Percentiles rank a stretch among this genome's conserved stretches.
phyloP scores from a whole-genome alignment of 306 rosid genomes.

The Cyamopsis tetragonoloba region DNA sequence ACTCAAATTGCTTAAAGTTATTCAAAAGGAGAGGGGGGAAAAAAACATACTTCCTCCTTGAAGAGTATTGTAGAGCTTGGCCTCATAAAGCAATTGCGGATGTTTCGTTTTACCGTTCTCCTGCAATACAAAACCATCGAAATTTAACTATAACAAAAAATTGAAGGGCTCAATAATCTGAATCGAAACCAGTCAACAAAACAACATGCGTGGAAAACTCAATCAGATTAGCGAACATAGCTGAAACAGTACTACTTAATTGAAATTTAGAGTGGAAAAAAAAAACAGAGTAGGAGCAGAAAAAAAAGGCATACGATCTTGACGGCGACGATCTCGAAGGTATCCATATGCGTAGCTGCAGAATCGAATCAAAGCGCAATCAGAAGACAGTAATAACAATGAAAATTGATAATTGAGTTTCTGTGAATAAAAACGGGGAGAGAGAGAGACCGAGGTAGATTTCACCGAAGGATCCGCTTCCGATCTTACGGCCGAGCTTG shows the following conservation, averaged over 20 bases:
- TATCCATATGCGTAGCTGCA: conserved; percentile 81
- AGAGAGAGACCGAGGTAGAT: conserved; percentile 66
- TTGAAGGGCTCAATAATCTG: neutral
- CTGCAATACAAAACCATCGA: conserved; percentile 39
- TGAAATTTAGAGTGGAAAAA: no score
- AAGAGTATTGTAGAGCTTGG: conserved; percentile 78
- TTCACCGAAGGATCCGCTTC: conserved; percentile 98
- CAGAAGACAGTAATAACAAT: neutral
- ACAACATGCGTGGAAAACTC: neutral
- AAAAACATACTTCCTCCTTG: conserved; percentile 91
- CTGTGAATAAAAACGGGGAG: neutral
- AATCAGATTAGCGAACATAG: neutral
- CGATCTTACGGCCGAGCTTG: conserved; percentile 97
- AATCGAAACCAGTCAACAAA: neutral
- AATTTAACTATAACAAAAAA: neutral
- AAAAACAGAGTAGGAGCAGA: neutral
- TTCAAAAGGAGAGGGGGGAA: neutral
- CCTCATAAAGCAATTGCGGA: conserved; percentile 90
- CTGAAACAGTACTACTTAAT: neutral
- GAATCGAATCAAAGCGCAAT: conserved; percentile 16
- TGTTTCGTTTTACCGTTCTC: conserved; percentile 91
- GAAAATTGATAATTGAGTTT: neutral
- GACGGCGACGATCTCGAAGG: conserved; percentile 91
- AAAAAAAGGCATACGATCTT: conserved; percentile 74
- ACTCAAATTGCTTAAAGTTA: neutral